A percentile compares a stretch with the other conserved stretches of the same genome.
Conservation (phyloP, 2,329 filamentous ascomycete species). For the Epichloe elymi region DNA sequence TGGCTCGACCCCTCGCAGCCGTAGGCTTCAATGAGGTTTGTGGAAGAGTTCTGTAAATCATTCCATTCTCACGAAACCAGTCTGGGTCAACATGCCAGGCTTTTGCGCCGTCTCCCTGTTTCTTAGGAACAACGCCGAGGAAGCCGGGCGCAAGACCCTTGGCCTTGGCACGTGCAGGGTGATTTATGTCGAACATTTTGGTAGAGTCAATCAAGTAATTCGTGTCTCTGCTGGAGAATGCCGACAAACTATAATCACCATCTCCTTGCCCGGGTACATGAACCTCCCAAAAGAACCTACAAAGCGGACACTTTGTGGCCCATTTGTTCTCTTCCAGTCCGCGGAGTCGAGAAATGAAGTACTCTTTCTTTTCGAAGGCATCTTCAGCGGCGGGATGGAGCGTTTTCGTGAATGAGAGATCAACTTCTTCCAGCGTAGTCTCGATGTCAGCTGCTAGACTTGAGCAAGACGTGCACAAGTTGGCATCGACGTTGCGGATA, state of each 20-base stretch:
- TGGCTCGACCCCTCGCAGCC: constrained; percentile 7
- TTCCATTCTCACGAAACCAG: constrained; percentile 21
- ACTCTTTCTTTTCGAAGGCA: constrained; percentile 19
- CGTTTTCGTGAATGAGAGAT: constrained; percentile 15
- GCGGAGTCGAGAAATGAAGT: constrained; percentile 15
- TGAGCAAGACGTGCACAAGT: constrained; percentile 18
- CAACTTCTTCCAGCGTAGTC: constrained; percentile 19
- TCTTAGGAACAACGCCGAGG: constrained; percentile 21
- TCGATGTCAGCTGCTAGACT: constrained; percentile 22
- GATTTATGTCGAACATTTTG: constrained; percentile 19
- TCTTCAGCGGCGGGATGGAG: constrained; percentile 17
- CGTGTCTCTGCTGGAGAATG: constrained; percentile 21
- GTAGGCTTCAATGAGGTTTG: constrained; percentile 12
- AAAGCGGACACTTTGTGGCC: constrained; percentile 21
- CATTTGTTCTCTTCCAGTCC: constrained; percentile 20
- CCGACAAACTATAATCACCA: constrained; percentile 19
- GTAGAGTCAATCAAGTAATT: constrained; percentile 21
- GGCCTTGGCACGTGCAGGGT: constrained; percentile 15
- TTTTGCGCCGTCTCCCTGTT: constrained; percentile 15
- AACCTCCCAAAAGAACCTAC: constrained; percentile 21
- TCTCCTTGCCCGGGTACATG: constrained; percentile 18
- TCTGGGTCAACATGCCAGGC: constrained; percentile 19
- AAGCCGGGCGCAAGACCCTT: constrained; percentile 19
- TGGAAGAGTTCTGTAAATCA: constrained; percentile 20
- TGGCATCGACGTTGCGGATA: constrained; percentile 16